Evolutionary conservation across 768 basidiomycete species (phyloP), one percentile per base, ranked within the genome.

Genomic region (Serendipita sp.): DNA sequence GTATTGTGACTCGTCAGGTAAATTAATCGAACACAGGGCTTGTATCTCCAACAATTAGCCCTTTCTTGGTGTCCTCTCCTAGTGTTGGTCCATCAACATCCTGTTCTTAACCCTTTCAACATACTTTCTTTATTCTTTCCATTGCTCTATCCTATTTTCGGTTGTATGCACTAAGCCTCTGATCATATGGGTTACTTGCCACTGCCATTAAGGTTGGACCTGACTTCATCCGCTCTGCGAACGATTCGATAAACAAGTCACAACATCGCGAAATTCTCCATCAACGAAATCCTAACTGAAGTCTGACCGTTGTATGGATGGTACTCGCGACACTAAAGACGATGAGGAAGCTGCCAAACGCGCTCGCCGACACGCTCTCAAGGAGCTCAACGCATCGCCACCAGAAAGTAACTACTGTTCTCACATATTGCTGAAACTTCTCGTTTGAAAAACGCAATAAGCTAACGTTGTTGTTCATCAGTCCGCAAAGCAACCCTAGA

Each of bases 401-500:
- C 13, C n/a, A 22, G 30, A 34, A 51, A 56, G 66, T 66, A 24
- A n/a, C n/a, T n/a, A n/a, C n/a, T n/a, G 16, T 61, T 26, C 28
- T 17, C 24, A 20, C 30, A 24, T 17, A 9, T 20, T 61, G 17
- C 20, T n/a, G 11, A 44, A n/a, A 56, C 41, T 13, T 13, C n/a
- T n/a, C n/a, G n/a, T n/a, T n/a, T n/a, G n/a, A n/a, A n/a, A n/a
- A n/a, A n/a, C n/a, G n/a, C n/a, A 13, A n/a, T 38, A 56, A 14
- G 14, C n/a, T 41, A 13, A 48, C 56, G 20, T 5, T n/a, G 28
- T 42, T 65, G 31, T n/a, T 14, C 33, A 56, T 20, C n/a, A 17
- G 31, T 48, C 44, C 43, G 30, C 64, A 91, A 90, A 86, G 71
- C 76, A 71, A 64, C 74, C 3, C 78, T 93, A 24, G 96, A 98